phyloP scores from a whole-genome alignment of 768 basidiomycete genomes.

The Tylopilus subfusipes region DNA sequence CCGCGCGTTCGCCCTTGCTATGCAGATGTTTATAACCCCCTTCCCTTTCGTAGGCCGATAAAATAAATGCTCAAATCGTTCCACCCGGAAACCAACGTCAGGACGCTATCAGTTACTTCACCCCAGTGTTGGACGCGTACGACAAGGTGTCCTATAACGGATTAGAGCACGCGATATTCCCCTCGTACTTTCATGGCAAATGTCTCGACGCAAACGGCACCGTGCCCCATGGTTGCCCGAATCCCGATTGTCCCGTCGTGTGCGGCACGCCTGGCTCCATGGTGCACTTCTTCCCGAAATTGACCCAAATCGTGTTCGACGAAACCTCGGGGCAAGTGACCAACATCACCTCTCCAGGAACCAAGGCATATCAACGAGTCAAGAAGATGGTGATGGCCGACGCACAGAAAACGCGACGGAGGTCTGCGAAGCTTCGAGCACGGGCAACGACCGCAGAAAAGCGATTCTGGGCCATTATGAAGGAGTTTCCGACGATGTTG shows the following conservation, averaged over 20 bases:
- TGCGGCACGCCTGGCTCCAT: slow-evolving; percentile 83
- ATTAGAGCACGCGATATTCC: slow-evolving; percentile 61
- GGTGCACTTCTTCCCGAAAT: slow-evolving; percentile 57
- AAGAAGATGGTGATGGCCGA: slow-evolving; percentile 41
- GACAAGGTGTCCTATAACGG: slow-evolving; percentile 38
- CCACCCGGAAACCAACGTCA: slow-evolving; percentile 23
- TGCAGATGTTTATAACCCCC: background rate
- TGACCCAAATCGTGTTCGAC: slow-evolving; percentile 49
- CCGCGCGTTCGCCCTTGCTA: background rate
- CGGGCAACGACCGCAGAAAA: slow-evolving; percentile 18
- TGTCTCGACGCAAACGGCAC: slow-evolving; percentile 51
- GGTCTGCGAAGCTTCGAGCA: slow-evolving; percentile 15
- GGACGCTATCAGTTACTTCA: slow-evolving; percentile 37
- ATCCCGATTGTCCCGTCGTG: slow-evolving; percentile 73
- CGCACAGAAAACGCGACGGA: slow-evolving; percentile 15
- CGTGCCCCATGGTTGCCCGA: slow-evolving; percentile 69
- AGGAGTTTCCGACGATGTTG: slow-evolving; percentile 29
- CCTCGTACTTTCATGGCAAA: slow-evolving; percentile 72
- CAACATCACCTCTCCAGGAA: slow-evolving; percentile 36
- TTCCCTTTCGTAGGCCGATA: slow-evolving; percentile 29
- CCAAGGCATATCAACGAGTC: slow-evolving; percentile 40
- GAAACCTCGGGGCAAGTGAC: slow-evolving; percentile 36
- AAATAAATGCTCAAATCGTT: slow-evolving; percentile 34
- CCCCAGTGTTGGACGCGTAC: slow-evolving; percentile 48
- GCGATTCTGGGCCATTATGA: slow-evolving; percentile 35